Evolutionary conservation across 805 yeast species (phyloP), one percentile per base, ranked within the genome.

Genomic region (Metschnikowia cubensis): DNA sequence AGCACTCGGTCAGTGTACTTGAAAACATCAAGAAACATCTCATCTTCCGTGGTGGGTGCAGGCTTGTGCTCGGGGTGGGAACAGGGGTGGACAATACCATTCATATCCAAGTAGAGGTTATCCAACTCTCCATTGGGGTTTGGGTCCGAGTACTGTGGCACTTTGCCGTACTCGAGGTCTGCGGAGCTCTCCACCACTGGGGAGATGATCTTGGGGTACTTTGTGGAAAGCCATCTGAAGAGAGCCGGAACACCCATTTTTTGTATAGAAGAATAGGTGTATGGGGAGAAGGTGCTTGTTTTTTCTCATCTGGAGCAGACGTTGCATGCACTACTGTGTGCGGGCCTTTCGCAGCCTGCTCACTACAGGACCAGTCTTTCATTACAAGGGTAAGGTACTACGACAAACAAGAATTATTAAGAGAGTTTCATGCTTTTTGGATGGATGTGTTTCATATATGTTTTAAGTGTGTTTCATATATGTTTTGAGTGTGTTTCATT

Each of bases 81-180:
- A 75, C 98, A 94, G 1, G 99, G 99, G 73, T 94, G 99, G 4
- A 94, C 99, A 63, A 94, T 94, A 74, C 98, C 99, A 65, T 94
- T 94, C 99, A 94, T 94, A 70, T 94, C 99, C 55, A 94, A 74
- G 64, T 94, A 94, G 45, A 94, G 69, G 64, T 94, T 94, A 65
- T 94, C 98, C 43, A 90, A 71, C 70, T 94, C 99, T 25, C 98
- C 99, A 68, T 94, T 94, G 3, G 96, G 96, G 65, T 94, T 94
- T 11, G 94, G 85, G 47, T 82, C 80, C 18, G 81, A 63, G 65
- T 87, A 90, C 56, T 77, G 79, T 15, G 60, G 59, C 6, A 46
- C 52, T 21, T 35, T 33, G 32, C 59, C 60, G 41, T 50, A 56
- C 33, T 56, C 53, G 3, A 86, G 76, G 10, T 85, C 75, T 1